Evolutionary conservation across 2,329 filamentous ascomycete genomes (phyloP).

Genomic region (Cercospora sojina): DNA sequence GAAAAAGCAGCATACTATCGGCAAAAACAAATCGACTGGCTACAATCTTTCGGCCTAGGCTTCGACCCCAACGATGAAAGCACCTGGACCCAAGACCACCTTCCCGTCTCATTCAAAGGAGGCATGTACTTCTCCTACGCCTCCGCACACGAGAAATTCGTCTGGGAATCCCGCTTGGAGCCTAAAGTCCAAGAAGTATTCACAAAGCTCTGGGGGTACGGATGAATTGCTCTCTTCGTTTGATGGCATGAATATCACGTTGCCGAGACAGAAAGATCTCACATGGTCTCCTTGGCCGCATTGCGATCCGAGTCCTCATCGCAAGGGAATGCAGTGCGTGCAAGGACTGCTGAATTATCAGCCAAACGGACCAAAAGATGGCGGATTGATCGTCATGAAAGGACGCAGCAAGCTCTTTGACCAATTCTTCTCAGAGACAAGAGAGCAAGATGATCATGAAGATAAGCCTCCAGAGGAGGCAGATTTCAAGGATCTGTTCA

Average conservation of each 20-base stretch:
- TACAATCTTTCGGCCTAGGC: conserved; percentile 33
- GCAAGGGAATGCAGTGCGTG: conserved; percentile 45
- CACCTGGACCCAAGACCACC: conserved; percentile 48
- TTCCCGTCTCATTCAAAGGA: conserved; percentile 47
- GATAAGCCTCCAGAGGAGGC: conserved; percentile 38
- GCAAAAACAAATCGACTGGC: conserved; percentile 37
- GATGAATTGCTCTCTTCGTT: conserved; percentile 36
- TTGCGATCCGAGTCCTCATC: conserved; percentile 45
- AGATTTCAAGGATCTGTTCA: conserved; percentile 44
- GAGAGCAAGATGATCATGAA: conserved; percentile 32
- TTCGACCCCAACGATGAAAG: conserved; percentile 36
- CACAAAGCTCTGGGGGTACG: conserved; percentile 45
- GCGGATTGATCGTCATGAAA: conserved; percentile 49
- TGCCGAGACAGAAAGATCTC: conserved; percentile 45
- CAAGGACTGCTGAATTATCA: conserved; percentile 49
- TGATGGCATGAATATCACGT: conserved; percentile 44
- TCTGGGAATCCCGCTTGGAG: conserved; percentile 47
- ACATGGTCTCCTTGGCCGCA: conserved; percentile 46
- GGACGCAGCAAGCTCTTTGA: conserved; percentile 46
- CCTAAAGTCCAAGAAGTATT: conserved; percentile 45
- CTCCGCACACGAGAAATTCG: conserved; percentile 45
- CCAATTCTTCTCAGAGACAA: conserved; percentile 46
- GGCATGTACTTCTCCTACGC: conserved; percentile 47
- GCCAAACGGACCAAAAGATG: conserved; percentile 49
- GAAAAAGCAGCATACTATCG: conserved; percentile 35